These are phyloP conservation scores for Melampsora americana DNA, from an alignment of 1,284 basidiomycete genomes.

Conservation along the genomic window DNA sequence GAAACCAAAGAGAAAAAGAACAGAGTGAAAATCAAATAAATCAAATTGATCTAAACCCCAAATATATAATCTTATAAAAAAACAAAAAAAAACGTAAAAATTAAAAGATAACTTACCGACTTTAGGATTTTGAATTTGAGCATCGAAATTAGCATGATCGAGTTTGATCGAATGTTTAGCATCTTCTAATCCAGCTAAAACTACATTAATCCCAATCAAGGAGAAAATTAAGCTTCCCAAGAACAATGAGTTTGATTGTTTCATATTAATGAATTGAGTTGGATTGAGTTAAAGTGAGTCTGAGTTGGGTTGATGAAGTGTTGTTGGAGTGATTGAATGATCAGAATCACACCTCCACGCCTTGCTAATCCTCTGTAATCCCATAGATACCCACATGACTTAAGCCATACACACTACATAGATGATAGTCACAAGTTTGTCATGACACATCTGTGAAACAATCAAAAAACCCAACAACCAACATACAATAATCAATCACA, in stretches of 20 bases:
- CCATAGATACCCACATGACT: too few species aligned
- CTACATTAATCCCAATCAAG: not conserved
- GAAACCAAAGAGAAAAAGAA: not conserved
- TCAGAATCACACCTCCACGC: too few species aligned
- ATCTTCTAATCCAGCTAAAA: constrained; percentile 40
- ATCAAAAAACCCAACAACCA: too few species aligned
- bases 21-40: not conserved
- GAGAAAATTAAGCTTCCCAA: not conserved
- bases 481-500: too few species aligned
- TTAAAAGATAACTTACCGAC: constrained; percentile 25
- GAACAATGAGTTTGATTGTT: not conserved
- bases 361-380: too few species aligned
- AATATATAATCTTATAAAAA: too few species aligned
- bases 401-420: too few species aligned
- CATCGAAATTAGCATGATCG: constrained; percentile 41
- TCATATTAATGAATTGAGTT: not conserved
- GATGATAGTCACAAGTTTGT: too few species aligned
- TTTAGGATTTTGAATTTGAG: constrained; percentile 16
- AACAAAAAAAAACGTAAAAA: not conserved
- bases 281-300: not conserved
- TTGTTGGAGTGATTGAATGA: too few species aligned
- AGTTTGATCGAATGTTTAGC: constrained; percentile 39
- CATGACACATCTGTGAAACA: too few species aligned
- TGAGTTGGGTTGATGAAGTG: too few species aligned
- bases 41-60: not conserved